Evolutionary conservation across 768 basidiomycete genomes (phyloP).

Genomic region (Lentinus brumalis): DNA sequence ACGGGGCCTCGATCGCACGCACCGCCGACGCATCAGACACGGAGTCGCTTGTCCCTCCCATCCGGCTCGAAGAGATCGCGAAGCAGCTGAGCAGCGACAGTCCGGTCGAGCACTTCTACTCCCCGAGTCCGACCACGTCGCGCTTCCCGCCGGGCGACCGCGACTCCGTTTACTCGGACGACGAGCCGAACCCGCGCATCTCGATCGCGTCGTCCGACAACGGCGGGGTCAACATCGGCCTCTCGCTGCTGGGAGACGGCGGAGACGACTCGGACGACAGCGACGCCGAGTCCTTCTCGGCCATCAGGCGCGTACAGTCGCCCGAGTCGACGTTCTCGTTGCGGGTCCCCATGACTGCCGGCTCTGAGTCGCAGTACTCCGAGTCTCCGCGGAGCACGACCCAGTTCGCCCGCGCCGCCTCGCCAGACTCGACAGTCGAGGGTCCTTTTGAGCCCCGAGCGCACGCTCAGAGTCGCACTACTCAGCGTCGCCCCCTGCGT

Average conservation of each 20-base stretch:
- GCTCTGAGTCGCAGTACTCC: conserved; percentile 20
- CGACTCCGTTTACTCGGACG: conserved; percentile 12
- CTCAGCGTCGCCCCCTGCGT: conserved; percentile 4
- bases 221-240: conserved; percentile 62
- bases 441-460: background rate
- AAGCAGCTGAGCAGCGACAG: conserved; percentile 17
- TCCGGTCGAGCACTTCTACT: conserved; percentile 8
- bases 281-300: conserved; percentile 1
- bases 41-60: conserved; percentile 2
- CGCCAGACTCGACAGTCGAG: background rate
- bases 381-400: background rate
- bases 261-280: conserved; percentile 29
- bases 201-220: conserved; percentile 54
- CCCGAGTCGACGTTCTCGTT: conserved; percentile 13
- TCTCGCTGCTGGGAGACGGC: conserved; percentile 58
- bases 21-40: background rate
- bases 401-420: background rate
- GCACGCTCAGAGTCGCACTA: background rate
- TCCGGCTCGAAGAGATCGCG: conserved; percentile 10
- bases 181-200: conserved; percentile 31
- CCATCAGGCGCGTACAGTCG: conserved; percentile 4
- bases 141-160: conserved; percentile 2
- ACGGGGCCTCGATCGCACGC: conserved; percentile 4
- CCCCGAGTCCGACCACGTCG: conserved; percentile 2
- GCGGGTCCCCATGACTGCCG: background rate